Evolutionary conservation across 179 eudicot species (phyloP), one percentile per base, ranked within the genome.

Genomic region (Vitellaria paradoxa): DNA sequence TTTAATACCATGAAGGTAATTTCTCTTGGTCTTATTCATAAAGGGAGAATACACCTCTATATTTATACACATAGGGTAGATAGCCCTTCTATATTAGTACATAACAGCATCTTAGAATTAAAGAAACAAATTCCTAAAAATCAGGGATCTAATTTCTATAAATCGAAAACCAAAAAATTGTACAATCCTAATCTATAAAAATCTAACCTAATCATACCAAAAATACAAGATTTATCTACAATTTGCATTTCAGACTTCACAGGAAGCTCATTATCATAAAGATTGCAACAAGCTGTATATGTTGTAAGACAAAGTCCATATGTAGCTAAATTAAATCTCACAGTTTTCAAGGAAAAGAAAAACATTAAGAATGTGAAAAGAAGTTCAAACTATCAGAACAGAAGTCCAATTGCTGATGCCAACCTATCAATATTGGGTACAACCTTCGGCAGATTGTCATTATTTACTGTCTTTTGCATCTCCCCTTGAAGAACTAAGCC

Each of bases 371-470:
- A 14, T 7, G n/a, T 40, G 20, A 52, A 20, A 72, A 20, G 57
- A 65, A 62, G 55, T 30, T 12, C 21, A 64, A 53, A 30, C 46
- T 23, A 13, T 9, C 37, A n/a, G n/a, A 57, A 49, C 18, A 64
- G 9, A 55, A 55, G 64, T 55, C 12, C 17, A 73, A 60, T 60
- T 37, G 23, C 61, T 42, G 18, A 73, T 17, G 75, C 85, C 75
- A 60, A 82, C 90, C 90, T 85, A 46, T 74, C 73, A 53, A 57
- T 42, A 20, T 72, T 40, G 20, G 80, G 77, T n/a, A 68, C 47
- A 53, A 79, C 67, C 83, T 69, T 77, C 55, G 13, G 81, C 62
- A 42, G 37, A 68, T 68, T 76, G 42, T 74, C 80, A 65, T 76
- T 76, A 64, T 80, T 23, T 10, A 69, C 26, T 49, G 23, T 26